These are phyloP conservation scores for Penicillium turbatum DNA, from an alignment of 495 filamentous ascomycete genomes.

Conservation along the genomic window DNA sequence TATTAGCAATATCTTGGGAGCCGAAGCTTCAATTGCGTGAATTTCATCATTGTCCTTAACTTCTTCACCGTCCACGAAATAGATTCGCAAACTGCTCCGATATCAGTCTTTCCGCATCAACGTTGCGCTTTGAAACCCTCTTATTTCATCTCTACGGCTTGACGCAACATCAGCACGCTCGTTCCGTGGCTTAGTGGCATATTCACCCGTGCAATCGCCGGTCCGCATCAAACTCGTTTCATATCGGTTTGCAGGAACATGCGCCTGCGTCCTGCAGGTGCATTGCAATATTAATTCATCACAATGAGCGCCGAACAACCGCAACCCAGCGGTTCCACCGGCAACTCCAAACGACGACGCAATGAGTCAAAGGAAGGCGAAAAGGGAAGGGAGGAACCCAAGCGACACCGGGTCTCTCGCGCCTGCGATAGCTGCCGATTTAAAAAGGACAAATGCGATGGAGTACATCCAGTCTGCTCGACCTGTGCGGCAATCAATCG, in stretches of 20 bases:
- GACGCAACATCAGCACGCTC: no score
- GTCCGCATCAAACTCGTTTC: constrained; percentile 38
- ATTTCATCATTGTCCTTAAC: no score
- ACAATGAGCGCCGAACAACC: constrained; percentile 45
- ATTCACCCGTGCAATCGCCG: constrained; percentile 11
- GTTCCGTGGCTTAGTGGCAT: constrained; percentile 19
- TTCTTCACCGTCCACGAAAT: no score
- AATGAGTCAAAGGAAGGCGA: constrained; percentile 32
- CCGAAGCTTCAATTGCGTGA: no score
- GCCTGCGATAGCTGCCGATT: constrained; percentile 66
- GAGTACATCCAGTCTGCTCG: constrained; percentile 55
- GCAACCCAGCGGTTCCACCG: constrained; percentile 30
- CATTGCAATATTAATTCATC: constrained; percentile 35
- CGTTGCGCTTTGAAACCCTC: neutral
- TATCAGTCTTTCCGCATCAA: neutral
- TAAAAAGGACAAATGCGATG: constrained; percentile 65
- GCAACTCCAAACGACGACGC: constrained; percentile 36
- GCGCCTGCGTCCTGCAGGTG: constrained; percentile 31
- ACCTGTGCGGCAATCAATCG: constrained; percentile 58
- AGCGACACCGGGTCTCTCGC: constrained; percentile 53
- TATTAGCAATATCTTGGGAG: no score
- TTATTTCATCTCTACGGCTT: no score
- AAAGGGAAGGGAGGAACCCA: constrained; percentile 30
- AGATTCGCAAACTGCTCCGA: no score
- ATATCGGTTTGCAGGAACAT: constrained; percentile 30